Evolutionary conservation across 2,329 filamentous ascomycete species (phyloP).

Genomic region (Microdochium paspali): DNA sequence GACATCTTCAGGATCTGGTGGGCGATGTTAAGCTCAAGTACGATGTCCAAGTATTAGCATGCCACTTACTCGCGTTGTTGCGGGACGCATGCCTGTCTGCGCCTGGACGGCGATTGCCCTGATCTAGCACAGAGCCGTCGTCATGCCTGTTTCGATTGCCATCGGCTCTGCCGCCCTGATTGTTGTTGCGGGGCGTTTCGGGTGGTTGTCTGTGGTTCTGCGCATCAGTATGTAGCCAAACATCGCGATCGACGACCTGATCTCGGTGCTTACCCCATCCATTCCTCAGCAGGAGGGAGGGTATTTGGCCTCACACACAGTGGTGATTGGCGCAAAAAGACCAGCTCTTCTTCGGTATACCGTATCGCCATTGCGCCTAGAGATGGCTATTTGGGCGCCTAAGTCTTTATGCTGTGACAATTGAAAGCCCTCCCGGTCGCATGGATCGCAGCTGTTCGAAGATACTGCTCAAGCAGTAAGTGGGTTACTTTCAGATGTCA

Average conservation of each 20-base stretch:
- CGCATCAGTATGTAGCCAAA: slow-evolving; percentile 1
- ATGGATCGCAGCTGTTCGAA: too few species aligned
- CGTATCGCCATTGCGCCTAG: slow-evolving; percentile 41
- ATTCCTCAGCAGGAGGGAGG: slow-evolving; percentile 80
- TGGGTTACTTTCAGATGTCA: neutral
- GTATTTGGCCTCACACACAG: slow-evolving; percentile 71
- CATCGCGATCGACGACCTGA: slow-evolving; percentile 17
- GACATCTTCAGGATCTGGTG: slow-evolving; percentile 68
- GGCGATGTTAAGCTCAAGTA: too few species aligned
- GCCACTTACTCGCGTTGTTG: slow-evolving; percentile 44
- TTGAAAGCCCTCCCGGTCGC: too few species aligned
- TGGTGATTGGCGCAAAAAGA: slow-evolving; percentile 70
- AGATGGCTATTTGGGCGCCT: neutral
- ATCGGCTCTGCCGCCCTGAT: slow-evolving; percentile 26
- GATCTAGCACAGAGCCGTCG: slow-evolving; percentile 35
- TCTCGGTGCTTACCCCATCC: slow-evolving; percentile 67
- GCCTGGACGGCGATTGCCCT: slow-evolving; percentile 39
- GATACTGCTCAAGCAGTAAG: too few species aligned
- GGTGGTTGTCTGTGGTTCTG: slow-evolving; percentile 27
- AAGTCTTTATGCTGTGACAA: neutral
- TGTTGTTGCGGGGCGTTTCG: slow-evolving; percentile 34
- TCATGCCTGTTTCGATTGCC: slow-evolving; percentile 32
- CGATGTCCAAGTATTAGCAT: too few species aligned
- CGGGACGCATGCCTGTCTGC: slow-evolving; percentile 46
- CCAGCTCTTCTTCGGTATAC: slow-evolving; percentile 70